Percentiles rank a stretch among this genome's conserved stretches.
Evolutionary conservation across 192 early-diverging fungal genomes (phyloP).

Genomic region (Coemansia aciculifera): DNA sequence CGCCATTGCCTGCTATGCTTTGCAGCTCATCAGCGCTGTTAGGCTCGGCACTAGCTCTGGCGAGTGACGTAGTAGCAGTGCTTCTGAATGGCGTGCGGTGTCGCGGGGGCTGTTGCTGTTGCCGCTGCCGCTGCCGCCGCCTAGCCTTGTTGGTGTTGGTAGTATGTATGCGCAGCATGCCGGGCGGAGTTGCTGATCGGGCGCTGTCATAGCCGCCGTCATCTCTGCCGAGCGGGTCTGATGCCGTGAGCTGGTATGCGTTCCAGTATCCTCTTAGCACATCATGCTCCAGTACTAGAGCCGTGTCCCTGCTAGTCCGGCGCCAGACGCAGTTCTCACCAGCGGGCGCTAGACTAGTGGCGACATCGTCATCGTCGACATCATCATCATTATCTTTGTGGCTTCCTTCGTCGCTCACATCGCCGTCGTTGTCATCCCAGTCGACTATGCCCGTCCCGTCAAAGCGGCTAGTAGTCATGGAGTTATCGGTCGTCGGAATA

Average conservation of each 20-base stretch:
- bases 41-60: background rate
- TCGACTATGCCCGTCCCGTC: background rate
- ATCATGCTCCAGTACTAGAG: conserved; percentile 37
- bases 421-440: conserved; percentile 10
- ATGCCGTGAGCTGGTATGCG: conserved; percentile 1
- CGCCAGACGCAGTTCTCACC: conserved; percentile 1
- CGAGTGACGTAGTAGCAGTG: background rate
- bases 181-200: conserved; percentile 21
- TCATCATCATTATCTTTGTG: background rate
- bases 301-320: background rate
- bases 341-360: background rate
- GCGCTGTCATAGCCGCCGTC: background rate
- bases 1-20: background rate
- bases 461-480: background rate
- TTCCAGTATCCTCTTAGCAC: conserved; percentile 37
- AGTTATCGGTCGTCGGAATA: conserved; percentile 36
- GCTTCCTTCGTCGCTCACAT: background rate
- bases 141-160: background rate
- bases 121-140: background rate
- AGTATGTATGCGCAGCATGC: conserved; percentile 26
- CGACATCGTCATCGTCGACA: background rate
- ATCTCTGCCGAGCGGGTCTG: background rate
- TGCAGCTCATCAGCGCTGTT: background rate
- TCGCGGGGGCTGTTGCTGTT: conserved; percentile 14
- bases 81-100: conserved; percentile 9